These are phyloP conservation scores for Neurospora sp. DNA, from an alignment of 2,329 filamentous ascomycete genomes.

Conservation along the genomic window DNA sequence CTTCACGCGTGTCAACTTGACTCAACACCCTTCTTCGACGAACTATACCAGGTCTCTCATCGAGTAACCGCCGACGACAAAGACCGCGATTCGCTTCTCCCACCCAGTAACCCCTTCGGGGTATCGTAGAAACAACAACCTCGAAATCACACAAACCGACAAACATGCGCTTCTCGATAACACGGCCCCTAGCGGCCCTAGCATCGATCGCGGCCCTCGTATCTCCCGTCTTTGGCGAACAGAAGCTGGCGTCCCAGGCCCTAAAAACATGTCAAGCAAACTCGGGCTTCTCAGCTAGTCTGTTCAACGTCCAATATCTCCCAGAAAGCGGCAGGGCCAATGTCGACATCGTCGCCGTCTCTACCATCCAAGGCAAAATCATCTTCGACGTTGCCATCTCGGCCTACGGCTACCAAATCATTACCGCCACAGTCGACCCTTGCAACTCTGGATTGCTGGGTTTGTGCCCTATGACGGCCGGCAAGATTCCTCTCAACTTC, in stretches of 20 bases:
- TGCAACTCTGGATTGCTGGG: constrained; percentile 55
- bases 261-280: constrained; percentile 67
- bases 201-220: constrained; percentile 12
- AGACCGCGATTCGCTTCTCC: not conserved
- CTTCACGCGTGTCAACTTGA: not conserved
- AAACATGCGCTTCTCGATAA: not conserved
- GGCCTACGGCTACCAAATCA: constrained; percentile 63
- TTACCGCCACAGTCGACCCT: constrained; percentile 56
- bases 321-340: constrained; percentile 53
- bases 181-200: constrained; percentile 1
- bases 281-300: constrained; percentile 67
- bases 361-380: constrained; percentile 64
- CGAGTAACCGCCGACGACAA: not conserved
- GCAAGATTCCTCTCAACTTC: constrained; percentile 43
- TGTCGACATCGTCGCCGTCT: constrained; percentile 64
- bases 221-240: constrained; percentile 13
- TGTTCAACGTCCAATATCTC: constrained; percentile 68
- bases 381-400: constrained; percentile 59
- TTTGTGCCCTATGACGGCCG: constrained; percentile 74
- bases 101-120: not conserved
- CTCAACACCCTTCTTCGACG: not conserved
- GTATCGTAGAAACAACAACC: not conserved
- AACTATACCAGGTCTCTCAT: not conserved
- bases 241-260: constrained; percentile 38
- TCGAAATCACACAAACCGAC: not conserved